phyloP scores from a whole-genome alignment of 495 filamentous ascomycete genomes.

The Polyplosphaeria fusca region DNA sequence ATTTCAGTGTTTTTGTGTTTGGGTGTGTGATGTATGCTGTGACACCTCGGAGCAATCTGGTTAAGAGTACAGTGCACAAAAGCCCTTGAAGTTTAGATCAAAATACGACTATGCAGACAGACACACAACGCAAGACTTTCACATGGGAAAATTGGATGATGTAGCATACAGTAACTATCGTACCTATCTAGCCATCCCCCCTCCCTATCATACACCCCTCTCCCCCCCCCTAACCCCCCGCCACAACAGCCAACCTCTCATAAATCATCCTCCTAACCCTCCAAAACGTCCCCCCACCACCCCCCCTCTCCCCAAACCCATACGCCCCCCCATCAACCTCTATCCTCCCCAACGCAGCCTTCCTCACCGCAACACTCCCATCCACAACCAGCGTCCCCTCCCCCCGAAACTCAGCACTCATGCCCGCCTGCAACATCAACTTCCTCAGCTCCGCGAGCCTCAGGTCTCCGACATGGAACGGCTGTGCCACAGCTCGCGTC shows the following conservation, averaged over 20 bases:
- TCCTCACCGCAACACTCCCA: constrained; percentile 80
- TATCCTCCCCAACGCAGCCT: constrained; percentile 78
- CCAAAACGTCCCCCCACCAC: constrained; percentile 50
- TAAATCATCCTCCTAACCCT: constrained; percentile 79
- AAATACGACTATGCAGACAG: too few species aligned
- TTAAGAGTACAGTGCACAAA: too few species aligned
- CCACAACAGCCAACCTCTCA: constrained; percentile 61
- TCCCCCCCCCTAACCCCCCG: constrained; percentile 4
- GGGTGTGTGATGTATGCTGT: too few species aligned
- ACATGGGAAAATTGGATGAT: too few species aligned
- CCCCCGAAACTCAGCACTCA: constrained; percentile 87
- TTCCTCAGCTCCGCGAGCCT: constrained; percentile 83
- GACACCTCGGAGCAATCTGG: too few species aligned
- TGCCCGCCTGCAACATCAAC: constrained; percentile 74
- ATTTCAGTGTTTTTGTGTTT: too few species aligned
- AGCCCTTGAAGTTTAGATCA: too few species aligned
- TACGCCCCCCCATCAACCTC: constrained; percentile 72
- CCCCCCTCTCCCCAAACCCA: constrained; percentile 22
- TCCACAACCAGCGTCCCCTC: constrained; percentile 91
- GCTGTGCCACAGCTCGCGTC: constrained; percentile 73
- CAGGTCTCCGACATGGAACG: constrained; percentile 91
- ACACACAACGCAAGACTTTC: too few species aligned
- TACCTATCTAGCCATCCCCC: too few species aligned
- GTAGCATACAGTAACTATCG: too few species aligned
- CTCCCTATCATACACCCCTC: background rate